A percentile compares a stretch with the other conserved stretches of the same genome.
Conservation (phyloP, 768 basidiomycete genomes). For the Termitomyces bulborhizus region DNA sequence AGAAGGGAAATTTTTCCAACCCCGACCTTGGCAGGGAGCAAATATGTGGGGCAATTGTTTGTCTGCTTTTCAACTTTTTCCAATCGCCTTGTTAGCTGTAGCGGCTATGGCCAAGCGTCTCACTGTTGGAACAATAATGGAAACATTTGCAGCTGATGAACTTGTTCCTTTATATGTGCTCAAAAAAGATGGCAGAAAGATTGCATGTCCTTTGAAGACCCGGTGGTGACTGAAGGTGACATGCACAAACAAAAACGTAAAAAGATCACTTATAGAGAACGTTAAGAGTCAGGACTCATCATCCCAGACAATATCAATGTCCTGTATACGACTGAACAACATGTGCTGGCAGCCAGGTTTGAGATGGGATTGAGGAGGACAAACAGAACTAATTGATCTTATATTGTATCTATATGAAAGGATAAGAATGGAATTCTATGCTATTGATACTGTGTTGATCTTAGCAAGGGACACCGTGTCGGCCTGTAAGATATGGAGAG, state of each 20-base stretch:
- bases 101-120: background rate
- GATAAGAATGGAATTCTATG: no score
- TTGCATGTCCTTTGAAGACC: background rate
- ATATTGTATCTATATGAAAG: no score
- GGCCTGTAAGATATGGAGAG: no score
- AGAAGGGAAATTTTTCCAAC: background rate
- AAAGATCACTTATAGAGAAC: background rate
- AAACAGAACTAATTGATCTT: no score
- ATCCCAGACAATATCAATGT: no score
- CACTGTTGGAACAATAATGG: background rate
- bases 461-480: no score
- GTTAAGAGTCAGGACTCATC: no score
- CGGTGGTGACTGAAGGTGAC: background rate
- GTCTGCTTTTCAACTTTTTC: background rate
- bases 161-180: background rate
- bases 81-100: background rate
- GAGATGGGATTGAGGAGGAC: background rate
- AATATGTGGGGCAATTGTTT: background rate
- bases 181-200: background rate
- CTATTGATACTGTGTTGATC: no score
- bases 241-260: background rate
- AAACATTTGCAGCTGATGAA: background rate
- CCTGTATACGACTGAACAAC: background rate
- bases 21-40: background rate
- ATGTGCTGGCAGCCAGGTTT: background rate